Percentiles rank a stretch among this genome's conserved stretches.
Evolutionary conservation across 1,284 basidiomycete genomes (phyloP).

Genomic region (Trichosporon faecale): DNA sequence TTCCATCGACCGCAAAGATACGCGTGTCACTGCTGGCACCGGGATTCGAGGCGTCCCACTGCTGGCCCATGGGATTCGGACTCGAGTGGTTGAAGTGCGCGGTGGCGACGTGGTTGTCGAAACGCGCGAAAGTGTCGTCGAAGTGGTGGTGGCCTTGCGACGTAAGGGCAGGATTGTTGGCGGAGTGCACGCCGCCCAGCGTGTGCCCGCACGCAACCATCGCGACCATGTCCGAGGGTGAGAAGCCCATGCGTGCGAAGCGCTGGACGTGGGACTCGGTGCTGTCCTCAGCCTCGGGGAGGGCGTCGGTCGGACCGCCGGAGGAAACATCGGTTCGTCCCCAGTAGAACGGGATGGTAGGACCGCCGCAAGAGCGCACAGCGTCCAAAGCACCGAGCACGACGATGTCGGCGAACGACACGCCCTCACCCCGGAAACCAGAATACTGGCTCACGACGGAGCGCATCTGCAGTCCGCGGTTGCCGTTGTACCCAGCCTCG

Average conservation of each 20-base stretch:
- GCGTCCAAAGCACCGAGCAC: slow-evolving; percentile 23
- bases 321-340: slow-evolving; percentile 18
- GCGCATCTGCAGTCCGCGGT: slow-evolving; percentile 18
- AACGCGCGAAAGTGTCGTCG: slow-evolving; percentile 12
- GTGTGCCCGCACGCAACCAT: slow-evolving; percentile 20
- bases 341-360: slow-evolving; percentile 19
- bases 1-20: slow-evolving; percentile 14
- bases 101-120: slow-evolving; percentile 22
- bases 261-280: slow-evolving; percentile 16
- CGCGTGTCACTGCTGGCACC: slow-evolving; percentile 15
- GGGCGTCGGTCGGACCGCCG: slow-evolving; percentile 5
- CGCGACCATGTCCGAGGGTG: slow-evolving; percentile 18
- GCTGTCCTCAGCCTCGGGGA: slow-evolving; percentile 20
- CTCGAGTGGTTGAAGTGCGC: slow-evolving; percentile 11
- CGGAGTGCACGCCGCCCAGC: slow-evolving; percentile 19
- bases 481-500: slow-evolving; percentile 21
- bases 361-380: slow-evolving; percentile 25
- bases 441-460: slow-evolving; percentile 21
- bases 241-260: slow-evolving; percentile 26
- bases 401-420: slow-evolving; percentile 23
- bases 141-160: slow-evolving; percentile 9
- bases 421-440: slow-evolving; percentile 19
- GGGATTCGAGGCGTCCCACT: slow-evolving; percentile 2
- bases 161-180: slow-evolving; percentile 15
- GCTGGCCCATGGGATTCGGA: slow-evolving; percentile 17